phyloP scores from a whole-genome alignment of 306 rosid species.

The Ceratonia siliqua region DNA sequence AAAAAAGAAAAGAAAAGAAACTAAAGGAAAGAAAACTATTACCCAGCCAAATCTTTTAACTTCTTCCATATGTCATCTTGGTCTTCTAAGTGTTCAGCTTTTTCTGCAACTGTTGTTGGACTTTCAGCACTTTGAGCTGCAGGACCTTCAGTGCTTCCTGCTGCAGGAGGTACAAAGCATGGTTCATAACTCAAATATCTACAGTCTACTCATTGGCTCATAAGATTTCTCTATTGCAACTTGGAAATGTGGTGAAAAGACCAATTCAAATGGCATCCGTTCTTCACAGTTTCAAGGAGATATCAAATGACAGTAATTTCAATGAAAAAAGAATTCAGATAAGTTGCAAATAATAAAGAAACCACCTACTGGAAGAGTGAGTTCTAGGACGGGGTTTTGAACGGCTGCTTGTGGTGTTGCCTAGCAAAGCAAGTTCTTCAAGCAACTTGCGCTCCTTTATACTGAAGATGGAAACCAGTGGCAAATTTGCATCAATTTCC shows the following conservation, averaged over 20 bases:
- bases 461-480: slow-evolving; percentile 49
- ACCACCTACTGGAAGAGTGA: slow-evolving; percentile 65
- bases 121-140: slow-evolving; percentile 51
- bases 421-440: slow-evolving; percentile 74
- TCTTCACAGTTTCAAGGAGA: slow-evolving; percentile 5
- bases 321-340: neutral
- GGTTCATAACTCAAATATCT: slow-evolving; percentile 30
- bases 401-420: slow-evolving; percentile 50
- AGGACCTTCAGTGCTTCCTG: slow-evolving; percentile 54
- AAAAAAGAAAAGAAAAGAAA: slow-evolving; percentile 7
- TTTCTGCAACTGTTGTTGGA: slow-evolving; percentile 49
- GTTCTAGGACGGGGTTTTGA: slow-evolving; percentile 55
- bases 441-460: slow-evolving; percentile 82
- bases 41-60: slow-evolving; percentile 84
- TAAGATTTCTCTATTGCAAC: slow-evolving; percentile 8
- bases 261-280: slow-evolving; percentile 13
- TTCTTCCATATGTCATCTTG: slow-evolving; percentile 64
- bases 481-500: slow-evolving; percentile 25
- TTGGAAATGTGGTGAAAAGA: neutral
- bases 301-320: neutral
- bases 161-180: slow-evolving; percentile 44
- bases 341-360: slow-evolving; percentile 23
- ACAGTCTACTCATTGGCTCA: slow-evolving; percentile 7
- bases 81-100: slow-evolving; percentile 56
- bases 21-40: slow-evolving; percentile 33